phyloP scores from a whole-genome alignment of 768 basidiomycete genomes.

The Kwoniella sp. region DNA sequence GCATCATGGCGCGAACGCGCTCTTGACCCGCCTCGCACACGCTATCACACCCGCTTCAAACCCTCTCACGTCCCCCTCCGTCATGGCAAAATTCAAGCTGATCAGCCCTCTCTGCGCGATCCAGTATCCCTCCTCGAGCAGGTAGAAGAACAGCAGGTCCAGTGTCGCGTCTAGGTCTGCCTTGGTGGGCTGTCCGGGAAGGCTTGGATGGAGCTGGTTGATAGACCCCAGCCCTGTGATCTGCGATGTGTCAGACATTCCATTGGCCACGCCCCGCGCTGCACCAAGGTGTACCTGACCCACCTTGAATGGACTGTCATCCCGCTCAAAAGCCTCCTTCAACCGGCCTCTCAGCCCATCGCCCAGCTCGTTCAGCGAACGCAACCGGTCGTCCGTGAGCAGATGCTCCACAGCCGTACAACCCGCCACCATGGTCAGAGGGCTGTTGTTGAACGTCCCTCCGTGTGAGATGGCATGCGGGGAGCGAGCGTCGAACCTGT shows the following conservation, averaged over 20 bases:
- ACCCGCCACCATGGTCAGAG: conserved; percentile 28
- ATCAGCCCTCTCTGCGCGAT: conserved; percentile 22
- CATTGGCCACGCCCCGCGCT: neutral
- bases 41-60: conserved; percentile 11
- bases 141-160: conserved; percentile 13
- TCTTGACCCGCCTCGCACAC: neutral
- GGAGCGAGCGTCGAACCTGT: conserved; percentile 20
- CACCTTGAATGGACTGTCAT: conserved; percentile 8
- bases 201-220: conserved; percentile 17
- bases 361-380: conserved; percentile 15
- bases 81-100: conserved; percentile 7
- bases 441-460: conserved; percentile 29
- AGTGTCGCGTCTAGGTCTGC: neutral
- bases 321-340: conserved; percentile 9
- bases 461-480: conserved; percentile 17
- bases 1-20: no score
- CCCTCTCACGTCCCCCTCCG: neutral
- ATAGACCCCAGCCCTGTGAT: conserved; percentile 29
- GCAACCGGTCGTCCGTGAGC: conserved; percentile 12
- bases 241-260: neutral
- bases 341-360: conserved; percentile 9
- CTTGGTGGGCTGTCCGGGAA: neutral
- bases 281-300: neutral
- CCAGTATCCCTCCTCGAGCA: conserved; percentile 10
- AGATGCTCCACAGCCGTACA: conserved; percentile 11